These are phyloP conservation scores for Colletotrichum agaves DNA, from an alignment of 2,329 filamentous ascomycete species.

Conservation along the genomic window DNA sequence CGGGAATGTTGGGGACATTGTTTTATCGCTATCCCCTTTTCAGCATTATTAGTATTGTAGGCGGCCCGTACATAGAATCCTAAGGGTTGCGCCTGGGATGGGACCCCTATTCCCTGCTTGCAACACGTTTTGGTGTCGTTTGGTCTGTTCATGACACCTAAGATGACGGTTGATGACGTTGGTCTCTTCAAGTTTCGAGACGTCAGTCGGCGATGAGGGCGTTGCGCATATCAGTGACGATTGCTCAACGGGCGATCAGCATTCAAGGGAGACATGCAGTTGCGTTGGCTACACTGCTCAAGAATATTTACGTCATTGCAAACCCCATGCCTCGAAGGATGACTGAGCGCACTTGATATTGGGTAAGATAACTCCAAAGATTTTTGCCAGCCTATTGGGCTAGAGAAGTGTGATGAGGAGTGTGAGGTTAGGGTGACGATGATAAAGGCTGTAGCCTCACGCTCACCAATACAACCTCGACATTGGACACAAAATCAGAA, in stretches of 20 bases:
- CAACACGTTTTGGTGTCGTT: slow-evolving; percentile 1
- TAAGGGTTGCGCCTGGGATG: not conserved
- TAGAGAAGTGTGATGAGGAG: no score
- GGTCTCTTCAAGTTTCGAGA: not conserved
- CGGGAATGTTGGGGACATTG: slow-evolving; percentile 31
- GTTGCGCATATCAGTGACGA: not conserved
- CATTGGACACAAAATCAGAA: no score
- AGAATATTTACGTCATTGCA: no score
- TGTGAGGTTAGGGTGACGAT: no score
- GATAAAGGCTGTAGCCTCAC: no score
- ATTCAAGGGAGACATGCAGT: not conserved
- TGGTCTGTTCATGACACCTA: not conserved
- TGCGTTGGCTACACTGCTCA: no score
- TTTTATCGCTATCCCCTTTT: slow-evolving; percentile 8
- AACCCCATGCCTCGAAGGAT: no score
- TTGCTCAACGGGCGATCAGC: not conserved
- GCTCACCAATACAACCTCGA: no score
- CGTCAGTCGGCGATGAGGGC: not conserved
- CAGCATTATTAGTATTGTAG: not conserved
- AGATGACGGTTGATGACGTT: not conserved
- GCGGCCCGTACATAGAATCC: slow-evolving; percentile 10
- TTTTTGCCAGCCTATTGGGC: no score
- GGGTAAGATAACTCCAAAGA: no score
- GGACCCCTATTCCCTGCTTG: not conserved
- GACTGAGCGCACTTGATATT: no score